Conservation (phyloP, 176 grass and related monocot species). For the Leersia perrieri region DNA sequence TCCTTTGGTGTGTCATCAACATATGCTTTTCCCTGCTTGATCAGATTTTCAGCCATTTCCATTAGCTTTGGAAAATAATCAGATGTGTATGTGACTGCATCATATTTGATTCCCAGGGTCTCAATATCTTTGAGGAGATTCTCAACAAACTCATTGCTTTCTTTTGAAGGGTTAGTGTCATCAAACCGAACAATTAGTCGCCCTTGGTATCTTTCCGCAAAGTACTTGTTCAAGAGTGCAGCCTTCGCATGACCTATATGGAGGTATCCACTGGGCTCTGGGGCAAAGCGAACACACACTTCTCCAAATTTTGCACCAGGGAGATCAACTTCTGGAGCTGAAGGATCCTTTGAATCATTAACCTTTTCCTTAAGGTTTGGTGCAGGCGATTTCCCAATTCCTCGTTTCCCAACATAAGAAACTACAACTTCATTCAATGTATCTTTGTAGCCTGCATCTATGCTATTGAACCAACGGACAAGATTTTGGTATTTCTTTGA, state of each 20-base stretch:
- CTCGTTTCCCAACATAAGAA: slow-evolving; percentile 69
- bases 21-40: slow-evolving; percentile 78
- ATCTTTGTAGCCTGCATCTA: slow-evolving; percentile 41
- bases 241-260: slow-evolving; percentile 95
- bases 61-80: slow-evolving; percentile 80
- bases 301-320: slow-evolving; percentile 75
- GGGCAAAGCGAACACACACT: slow-evolving; percentile 74
- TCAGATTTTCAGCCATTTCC: slow-evolving; percentile 71
- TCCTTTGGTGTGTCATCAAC: slow-evolving; percentile 81
- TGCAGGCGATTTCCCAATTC: slow-evolving; percentile 76
- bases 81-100: slow-evolving; percentile 82
- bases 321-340: slow-evolving; percentile 63
- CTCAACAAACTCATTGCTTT: slow-evolving; percentile 84
- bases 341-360: slow-evolving; percentile 34
- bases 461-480: slow-evolving; percentile 66
- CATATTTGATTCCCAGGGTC: slow-evolving; percentile 72
- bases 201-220: slow-evolving; percentile 73
- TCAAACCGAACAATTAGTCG: slow-evolving; percentile 72
- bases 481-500: slow-evolving; percentile 76
- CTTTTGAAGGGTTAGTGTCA: slow-evolving; percentile 91
- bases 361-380: slow-evolving; percentile 48
- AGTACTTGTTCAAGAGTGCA: slow-evolving; percentile 83
- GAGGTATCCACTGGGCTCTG: slow-evolving; percentile 81
- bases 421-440: slow-evolving; percentile 49
- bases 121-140: slow-evolving; percentile 85